Conservation (phyloP, 2,329 filamentous ascomycete species). For the Zasmidium citrigriseum region DNA sequence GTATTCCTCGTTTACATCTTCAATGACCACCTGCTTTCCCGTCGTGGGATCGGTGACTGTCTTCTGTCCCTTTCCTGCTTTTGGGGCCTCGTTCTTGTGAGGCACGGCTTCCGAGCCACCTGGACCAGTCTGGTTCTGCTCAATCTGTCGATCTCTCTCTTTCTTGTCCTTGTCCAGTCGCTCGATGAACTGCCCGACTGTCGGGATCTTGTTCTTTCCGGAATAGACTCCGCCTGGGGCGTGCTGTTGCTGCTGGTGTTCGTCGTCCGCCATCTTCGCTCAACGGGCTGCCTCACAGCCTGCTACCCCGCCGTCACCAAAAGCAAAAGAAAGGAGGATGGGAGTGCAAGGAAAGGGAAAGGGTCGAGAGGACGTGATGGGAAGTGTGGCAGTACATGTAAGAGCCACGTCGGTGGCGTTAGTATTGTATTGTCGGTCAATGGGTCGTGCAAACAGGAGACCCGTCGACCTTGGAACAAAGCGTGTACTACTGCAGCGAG, state of each 20-base stretch:
- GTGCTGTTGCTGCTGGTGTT: constrained; percentile 17
- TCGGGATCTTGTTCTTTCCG: constrained; percentile 80
- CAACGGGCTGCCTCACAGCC: background rate
- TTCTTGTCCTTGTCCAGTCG: constrained; percentile 78
- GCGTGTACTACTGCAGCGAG: background rate
- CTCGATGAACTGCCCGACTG: constrained; percentile 80
- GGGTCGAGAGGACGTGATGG: background rate
- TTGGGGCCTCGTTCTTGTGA: constrained; percentile 50
- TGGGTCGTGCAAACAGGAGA: background rate
- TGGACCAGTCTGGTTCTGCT: constrained; percentile 44
- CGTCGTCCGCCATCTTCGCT: constrained; percentile 14
- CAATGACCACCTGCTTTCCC: constrained; percentile 80
- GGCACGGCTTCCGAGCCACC: constrained; percentile 41
- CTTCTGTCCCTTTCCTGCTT: constrained; percentile 52
- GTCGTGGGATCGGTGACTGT: constrained; percentile 85
- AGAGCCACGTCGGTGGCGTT: background rate
- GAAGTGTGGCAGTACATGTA: background rate
- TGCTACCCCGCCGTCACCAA: background rate
- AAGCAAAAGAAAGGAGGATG: background rate
- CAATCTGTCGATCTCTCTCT: constrained; percentile 70
- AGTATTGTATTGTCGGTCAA: background rate
- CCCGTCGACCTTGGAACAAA: background rate
- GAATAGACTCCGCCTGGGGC: constrained; percentile 70
- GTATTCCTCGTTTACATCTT: constrained; percentile 72
- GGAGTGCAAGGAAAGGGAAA: background rate